Evolutionary conservation across 1,284 basidiomycete genomes (phyloP), one percentile per base, ranked within the genome.

Genomic region (Retiboletus fuscus): DNA sequence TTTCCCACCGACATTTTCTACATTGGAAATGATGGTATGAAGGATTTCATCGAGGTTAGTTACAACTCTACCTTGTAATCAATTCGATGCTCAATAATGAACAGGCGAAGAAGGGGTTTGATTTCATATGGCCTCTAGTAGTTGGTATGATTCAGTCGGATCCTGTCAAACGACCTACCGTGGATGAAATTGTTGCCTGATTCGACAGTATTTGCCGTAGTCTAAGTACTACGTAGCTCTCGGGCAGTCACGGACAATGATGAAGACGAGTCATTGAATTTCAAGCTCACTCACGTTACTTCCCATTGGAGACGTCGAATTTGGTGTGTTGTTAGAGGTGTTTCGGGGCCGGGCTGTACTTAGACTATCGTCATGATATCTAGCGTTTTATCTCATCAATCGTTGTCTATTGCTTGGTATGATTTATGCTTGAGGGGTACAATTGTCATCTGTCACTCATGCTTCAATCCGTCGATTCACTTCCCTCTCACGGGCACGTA

Each of bases 1-100:
- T 85, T 84, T 57, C 76, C 77, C 0, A 82, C 81, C 2, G 84
- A 85, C 60, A 67, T 85, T 1, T 85, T 82, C 67, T 81, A 78
- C 62, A 67, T 83, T 2, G 84, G 84, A 0, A 83, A 84, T 34
- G 46, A 80, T 2, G 77, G 85, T 12, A 69, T 75, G 6, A 44
- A 71, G 30, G 61, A 74, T 8, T 83, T 83, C 66, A 11, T 84
- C 0, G 70, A 80, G 47, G 84, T 84, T 39, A 24, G 68, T 30
- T 20, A 6, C 22, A 58, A 22, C 18, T 7, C 7, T 0, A 28
- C 26, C 22, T 39, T 7, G 34, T 39, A 8, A 46, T 44, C 12
- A 28, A 41, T 26, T 18, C 28, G 18, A 46, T 13, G 39, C 15
- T 41, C 13, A 51, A 16, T 3, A 26, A 57, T 30, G 13, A 61